phyloP scores from a whole-genome alignment of 2,329 filamentous ascomycete species.

The Sporothrix pseudoabietina region DNA sequence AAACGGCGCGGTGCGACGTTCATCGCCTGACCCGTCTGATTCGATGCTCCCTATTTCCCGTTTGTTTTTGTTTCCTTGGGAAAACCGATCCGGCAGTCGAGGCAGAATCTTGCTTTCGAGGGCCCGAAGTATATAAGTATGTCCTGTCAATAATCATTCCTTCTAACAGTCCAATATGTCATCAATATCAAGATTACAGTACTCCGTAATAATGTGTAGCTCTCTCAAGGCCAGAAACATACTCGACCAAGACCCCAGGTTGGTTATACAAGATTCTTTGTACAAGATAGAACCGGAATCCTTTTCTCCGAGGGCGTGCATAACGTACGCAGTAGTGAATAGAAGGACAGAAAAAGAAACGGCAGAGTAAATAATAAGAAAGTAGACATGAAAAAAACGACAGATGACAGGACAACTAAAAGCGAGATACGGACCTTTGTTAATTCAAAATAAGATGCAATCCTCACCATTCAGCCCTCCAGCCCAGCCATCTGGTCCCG shows the following conservation, averaged over 20 bases:
- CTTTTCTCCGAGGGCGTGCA: background rate
- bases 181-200: too few species aligned
- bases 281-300: background rate
- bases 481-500: background rate
- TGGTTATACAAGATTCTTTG: background rate
- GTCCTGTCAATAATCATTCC: too few species aligned
- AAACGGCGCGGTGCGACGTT: background rate
- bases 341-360: background rate
- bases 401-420: background rate
- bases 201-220: background rate
- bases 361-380: background rate
- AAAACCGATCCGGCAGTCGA: conserved; percentile 8
- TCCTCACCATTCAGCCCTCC: too few species aligned
- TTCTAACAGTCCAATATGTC: too few species aligned
- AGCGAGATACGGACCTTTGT: background rate
- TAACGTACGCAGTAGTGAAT: background rate
- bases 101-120: background rate
- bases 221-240: background rate
- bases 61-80: background rate
- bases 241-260: background rate
- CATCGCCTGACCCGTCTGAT: background rate
- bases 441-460: background rate
- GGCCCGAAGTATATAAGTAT: background rate
- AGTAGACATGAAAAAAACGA: background rate
- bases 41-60: background rate